A percentile compares a stretch with the other conserved stretches of the same genome.
Conservation (phyloP, 257 asterid genomes). For the Solanum clarkiae region DNA sequence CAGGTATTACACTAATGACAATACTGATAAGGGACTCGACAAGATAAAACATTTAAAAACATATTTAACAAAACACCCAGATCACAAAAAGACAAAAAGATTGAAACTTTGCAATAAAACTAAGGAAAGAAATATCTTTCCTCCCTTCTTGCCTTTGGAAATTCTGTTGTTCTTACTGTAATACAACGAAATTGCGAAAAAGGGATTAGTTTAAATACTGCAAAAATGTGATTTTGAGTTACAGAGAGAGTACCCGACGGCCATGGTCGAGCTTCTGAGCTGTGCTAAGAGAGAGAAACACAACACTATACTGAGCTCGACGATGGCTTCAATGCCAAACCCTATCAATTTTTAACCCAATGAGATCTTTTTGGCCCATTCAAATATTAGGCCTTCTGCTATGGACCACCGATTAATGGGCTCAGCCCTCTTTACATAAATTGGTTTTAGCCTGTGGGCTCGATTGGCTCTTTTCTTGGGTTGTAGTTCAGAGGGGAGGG, state of each 20-base stretch:
- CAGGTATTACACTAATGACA: background rate
- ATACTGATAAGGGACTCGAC: background rate
- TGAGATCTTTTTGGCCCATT: background rate
- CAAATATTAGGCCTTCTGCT: background rate
- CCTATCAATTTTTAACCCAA: background rate
- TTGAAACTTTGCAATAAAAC: background rate
- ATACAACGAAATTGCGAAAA: background rate
- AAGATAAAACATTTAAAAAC: background rate
- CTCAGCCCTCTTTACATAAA: background rate
- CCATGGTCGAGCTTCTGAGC: conserved; percentile 42
- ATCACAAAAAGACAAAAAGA: background rate
- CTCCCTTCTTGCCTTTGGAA: background rate
- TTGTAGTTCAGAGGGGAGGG: background rate
- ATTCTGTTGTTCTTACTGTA: background rate
- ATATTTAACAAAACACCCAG: background rate
- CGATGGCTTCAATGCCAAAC: background rate
- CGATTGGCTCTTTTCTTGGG: background rate
- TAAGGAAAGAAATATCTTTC: background rate
- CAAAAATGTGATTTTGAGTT: background rate
- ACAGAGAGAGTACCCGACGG: conserved; percentile 51
- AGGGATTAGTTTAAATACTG: background rate
- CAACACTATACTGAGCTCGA: background rate
- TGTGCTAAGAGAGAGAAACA: background rate
- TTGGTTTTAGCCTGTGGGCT: background rate
- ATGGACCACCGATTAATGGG: background rate